Conservation (phyloP, 2,329 filamentous ascomycete genomes). For the Coniella lustricola region DNA sequence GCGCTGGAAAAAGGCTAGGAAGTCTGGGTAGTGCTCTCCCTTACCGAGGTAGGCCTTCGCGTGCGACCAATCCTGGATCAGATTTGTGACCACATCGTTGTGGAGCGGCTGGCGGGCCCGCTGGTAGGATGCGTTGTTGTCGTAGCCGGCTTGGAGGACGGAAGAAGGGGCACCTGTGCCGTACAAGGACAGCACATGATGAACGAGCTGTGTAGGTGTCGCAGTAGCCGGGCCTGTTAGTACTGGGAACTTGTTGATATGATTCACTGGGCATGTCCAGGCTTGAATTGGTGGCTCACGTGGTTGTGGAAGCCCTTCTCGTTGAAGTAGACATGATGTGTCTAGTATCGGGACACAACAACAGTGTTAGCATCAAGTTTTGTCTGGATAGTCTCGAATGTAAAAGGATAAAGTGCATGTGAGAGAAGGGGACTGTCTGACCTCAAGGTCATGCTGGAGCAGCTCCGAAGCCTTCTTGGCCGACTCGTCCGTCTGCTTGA, state of each 20-base stretch:
- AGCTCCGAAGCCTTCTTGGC: constrained; percentile 59
- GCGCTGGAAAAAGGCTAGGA: constrained; percentile 66
- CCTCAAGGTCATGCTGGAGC: constrained; percentile 68
- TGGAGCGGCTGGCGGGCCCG: constrained; percentile 41
- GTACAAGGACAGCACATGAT: constrained; percentile 70
- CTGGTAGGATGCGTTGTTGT: constrained; percentile 62
- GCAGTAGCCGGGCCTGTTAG: neutral
- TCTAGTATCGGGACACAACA: constrained; percentile 22
- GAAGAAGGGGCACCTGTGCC: constrained; percentile 60
- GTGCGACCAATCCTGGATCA: constrained; percentile 44
- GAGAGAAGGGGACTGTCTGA: constrained; percentile 19
- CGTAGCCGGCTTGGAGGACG: constrained; percentile 57
- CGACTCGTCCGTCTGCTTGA: constrained; percentile 46
- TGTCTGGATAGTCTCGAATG: too few relatives aligned
- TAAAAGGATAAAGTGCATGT: too few relatives aligned
- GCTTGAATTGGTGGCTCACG: constrained; percentile 34
- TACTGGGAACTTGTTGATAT: too few relatives aligned
- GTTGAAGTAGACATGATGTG: constrained; percentile 78
- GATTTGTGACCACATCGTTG: constrained; percentile 42
- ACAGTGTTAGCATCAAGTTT: neutral
- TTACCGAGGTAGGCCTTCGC: constrained; percentile 58
- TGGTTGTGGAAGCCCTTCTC: constrained; percentile 72
- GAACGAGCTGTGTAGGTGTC: constrained; percentile 44
- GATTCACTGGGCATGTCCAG: too few relatives aligned
- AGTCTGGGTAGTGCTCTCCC: constrained; percentile 60